Evolutionary conservation across 1,284 basidiomycete species (phyloP).

Genomic region (Pholiota adiposa): DNA sequence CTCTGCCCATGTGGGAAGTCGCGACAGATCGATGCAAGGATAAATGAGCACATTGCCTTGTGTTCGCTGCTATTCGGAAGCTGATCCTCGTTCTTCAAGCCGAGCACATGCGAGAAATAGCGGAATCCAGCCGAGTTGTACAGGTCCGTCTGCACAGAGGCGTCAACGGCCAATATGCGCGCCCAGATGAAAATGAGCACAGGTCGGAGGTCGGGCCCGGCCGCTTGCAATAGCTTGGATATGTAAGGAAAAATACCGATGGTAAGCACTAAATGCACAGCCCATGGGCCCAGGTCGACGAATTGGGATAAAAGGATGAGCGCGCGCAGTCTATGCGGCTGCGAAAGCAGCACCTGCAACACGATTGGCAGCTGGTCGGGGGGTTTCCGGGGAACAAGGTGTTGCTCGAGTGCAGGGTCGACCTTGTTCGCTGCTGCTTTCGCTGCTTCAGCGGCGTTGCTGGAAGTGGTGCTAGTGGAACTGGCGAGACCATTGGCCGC

Average conservation of each 20-base stretch:
- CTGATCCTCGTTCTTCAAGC: slow-evolving; percentile 62
- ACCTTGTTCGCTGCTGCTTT: slow-evolving; percentile 2
- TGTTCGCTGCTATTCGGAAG: slow-evolving; percentile 96
- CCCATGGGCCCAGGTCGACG: slow-evolving; percentile 98
- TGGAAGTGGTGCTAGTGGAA: slow-evolving; percentile 1
- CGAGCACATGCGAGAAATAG: slow-evolving; percentile 87
- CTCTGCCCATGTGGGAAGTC: slow-evolving; percentile 88
- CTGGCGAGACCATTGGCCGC: slow-evolving; percentile 19
- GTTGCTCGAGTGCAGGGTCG: slow-evolving; percentile 44
- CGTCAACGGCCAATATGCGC: slow-evolving; percentile 94
- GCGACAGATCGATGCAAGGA: slow-evolving; percentile 90
- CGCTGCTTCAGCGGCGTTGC: not conserved
- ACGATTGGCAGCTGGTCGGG: slow-evolving; percentile 98
- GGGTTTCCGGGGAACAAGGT: slow-evolving; percentile 84
- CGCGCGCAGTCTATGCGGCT: slow-evolving; percentile 94
- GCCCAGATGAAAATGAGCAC: slow-evolving; percentile 99
- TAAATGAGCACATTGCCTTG: slow-evolving; percentile 99
- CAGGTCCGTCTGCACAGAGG: slow-evolving; percentile 90
- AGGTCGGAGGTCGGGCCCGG: slow-evolving; percentile 92
- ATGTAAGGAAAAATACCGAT: slow-evolving; percentile 99
- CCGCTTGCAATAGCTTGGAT: slow-evolving; percentile 93
- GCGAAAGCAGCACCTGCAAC: slow-evolving; percentile 94
- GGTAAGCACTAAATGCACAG: slow-evolving; percentile 95
- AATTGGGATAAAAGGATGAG: slow-evolving; percentile 97
- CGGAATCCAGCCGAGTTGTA: slow-evolving; percentile 85